phyloP scores from a whole-genome alignment of 73 alveolate genomes.

The Stentor coeruleus region DNA sequence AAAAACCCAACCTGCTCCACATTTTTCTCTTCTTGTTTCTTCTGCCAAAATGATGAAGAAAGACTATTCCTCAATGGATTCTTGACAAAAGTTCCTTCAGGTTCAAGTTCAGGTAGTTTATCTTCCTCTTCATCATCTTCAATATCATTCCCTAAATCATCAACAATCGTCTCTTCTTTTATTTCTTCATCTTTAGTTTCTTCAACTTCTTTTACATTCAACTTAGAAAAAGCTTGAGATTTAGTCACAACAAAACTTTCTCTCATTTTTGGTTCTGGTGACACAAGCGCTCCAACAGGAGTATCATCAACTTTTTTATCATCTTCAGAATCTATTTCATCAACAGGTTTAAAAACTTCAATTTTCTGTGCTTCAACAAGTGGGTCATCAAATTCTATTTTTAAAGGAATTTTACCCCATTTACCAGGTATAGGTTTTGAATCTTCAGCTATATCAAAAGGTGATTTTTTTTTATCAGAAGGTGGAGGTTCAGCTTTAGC shows the following conservation, averaged over 20 bases:
- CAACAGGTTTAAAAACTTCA: background rate
- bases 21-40: background rate
- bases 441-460: constrained; percentile 3
- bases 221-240: background rate
- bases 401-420: constrained; percentile 21
- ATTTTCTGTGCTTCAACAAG: background rate
- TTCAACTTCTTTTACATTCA: no score
- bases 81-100: background rate
- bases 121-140: background rate
- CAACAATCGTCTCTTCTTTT: constrained; percentile 1
- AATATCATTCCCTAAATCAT: background rate
- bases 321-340: background rate
- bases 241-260: constrained; percentile 8
- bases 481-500: background rate
- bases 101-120: constrained; percentile 4
- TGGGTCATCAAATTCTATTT: background rate
- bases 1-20: background rate
- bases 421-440: constrained; percentile 8
- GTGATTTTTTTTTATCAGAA: background rate
- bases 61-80: constrained; percentile 22
- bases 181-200: background rate
- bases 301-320: background rate
- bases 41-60: constrained; percentile 13
- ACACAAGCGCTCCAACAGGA: background rate
- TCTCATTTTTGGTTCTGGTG: background rate